phyloP scores from a whole-genome alignment of 2,329 filamentous ascomycete genomes.

The Nigrograna mackinnonii region DNA sequence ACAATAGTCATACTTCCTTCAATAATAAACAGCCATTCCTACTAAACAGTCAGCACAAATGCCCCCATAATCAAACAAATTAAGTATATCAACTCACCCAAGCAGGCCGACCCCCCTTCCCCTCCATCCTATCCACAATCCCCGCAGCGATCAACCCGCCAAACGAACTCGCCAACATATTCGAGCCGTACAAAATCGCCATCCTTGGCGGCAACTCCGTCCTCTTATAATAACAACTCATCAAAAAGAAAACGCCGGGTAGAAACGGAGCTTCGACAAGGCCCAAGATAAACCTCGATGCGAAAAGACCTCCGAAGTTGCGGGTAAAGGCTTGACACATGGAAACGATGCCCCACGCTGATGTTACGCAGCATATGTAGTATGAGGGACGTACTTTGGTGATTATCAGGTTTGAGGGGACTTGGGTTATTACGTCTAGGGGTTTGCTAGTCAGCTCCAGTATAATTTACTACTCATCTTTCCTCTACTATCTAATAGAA shows the following conservation, averaged over 20 bases:
- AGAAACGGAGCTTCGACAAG: constrained; percentile 8
- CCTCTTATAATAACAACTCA: constrained; percentile 5
- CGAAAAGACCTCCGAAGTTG: constrained; percentile 4
- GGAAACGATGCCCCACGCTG: constrained; percentile 4
- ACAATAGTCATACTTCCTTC: constrained; percentile 6
- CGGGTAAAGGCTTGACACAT: constrained; percentile 5
- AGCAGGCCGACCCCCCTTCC: constrained; percentile 4
- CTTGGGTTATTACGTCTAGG: constrained; percentile 7
- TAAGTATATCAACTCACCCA: too few species aligned
- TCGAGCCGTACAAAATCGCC: constrained; percentile 5
- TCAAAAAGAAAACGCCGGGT: constrained; percentile 5
- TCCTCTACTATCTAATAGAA: too few species aligned
- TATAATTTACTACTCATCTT: too few species aligned
- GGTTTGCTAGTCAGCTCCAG: too few species aligned
- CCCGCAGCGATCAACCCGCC: constrained; percentile 1
- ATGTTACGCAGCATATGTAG: constrained; percentile 3
- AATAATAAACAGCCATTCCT: constrained; percentile 7
- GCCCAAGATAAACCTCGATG: constrained; percentile 8
- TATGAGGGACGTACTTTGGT: constrained; percentile 3
- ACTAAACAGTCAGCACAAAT: too few species aligned
- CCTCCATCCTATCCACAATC: constrained; percentile 4
- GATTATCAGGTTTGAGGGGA: constrained; percentile 5
- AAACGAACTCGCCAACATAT: constrained; percentile 4
- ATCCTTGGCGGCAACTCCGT: constrained; percentile 3
- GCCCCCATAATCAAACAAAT: too few species aligned